phyloP scores from a whole-genome alignment of 2,329 filamentous ascomycete genomes.

The Parafenestella ontariensis region DNA sequence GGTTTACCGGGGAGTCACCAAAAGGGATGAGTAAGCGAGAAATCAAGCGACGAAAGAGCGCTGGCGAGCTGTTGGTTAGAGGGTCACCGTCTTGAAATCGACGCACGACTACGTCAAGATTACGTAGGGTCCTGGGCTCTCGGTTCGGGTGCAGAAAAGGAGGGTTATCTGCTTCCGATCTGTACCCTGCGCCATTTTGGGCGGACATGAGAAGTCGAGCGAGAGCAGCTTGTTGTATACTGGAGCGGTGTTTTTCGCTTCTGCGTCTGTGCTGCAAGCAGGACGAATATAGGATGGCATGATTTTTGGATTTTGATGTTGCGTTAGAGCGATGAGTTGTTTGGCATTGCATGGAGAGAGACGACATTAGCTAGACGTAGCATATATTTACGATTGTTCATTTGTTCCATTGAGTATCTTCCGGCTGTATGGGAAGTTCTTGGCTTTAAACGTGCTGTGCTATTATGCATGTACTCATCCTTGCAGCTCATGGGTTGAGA shows the following conservation, averaged over 20 bases:
- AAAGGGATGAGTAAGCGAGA: slow-evolving; percentile 24
- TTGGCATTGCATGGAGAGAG: not conserved
- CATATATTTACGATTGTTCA: not conserved
- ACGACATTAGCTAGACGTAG: not conserved
- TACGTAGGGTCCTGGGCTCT: too few relatives aligned
- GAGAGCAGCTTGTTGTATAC: not conserved
- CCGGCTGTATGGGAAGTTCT: too few relatives aligned
- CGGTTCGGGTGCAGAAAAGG: not conserved
- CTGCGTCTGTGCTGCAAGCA: too few relatives aligned
- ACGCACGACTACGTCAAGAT: not conserved
- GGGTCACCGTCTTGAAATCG: not conserved
- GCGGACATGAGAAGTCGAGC: not conserved
- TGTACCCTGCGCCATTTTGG: not conserved
- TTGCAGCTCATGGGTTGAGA: too few relatives aligned
- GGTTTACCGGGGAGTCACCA: slow-evolving; percentile 38
- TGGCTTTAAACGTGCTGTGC: too few relatives aligned
- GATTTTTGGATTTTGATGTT: not conserved
- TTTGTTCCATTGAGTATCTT: too few relatives aligned
- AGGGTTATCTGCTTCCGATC: not conserved
- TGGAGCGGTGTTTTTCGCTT: not conserved
- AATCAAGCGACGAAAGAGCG: slow-evolving; percentile 39
- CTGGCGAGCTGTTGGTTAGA: slow-evolving; percentile 34
- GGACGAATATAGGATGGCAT: not conserved
- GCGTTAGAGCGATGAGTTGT: not conserved
- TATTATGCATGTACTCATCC: too few relatives aligned